Conservation (phyloP, 345 rosid species). For the Noccaea bulbosa region DNA sequence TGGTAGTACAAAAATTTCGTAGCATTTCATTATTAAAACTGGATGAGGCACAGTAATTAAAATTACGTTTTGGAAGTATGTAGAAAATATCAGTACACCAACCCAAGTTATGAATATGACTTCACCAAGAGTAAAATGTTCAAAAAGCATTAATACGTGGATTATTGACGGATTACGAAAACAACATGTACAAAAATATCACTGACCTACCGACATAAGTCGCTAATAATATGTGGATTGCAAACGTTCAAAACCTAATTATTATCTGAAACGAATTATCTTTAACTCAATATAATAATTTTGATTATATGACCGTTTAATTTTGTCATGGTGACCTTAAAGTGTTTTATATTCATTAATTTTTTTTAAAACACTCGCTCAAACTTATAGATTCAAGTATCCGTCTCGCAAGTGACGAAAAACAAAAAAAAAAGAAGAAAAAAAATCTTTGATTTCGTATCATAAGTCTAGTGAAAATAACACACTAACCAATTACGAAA, state of each 20-base stretch:
- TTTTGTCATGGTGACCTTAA: slow-evolving; percentile 11
- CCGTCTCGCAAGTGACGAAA: slow-evolving; percentile 2
- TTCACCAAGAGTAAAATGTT: neutral
- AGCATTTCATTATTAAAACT: neutral
- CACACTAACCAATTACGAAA: slow-evolving; percentile 25
- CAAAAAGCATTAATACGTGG: neutral
- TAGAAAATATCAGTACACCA: neutral
- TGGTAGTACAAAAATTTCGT: neutral
- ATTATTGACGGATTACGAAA: neutral
- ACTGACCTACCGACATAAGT: slow-evolving; percentile 22
- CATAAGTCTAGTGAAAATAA: slow-evolving; percentile 20
- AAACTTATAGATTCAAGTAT: neutral
- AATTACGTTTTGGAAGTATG: neutral
- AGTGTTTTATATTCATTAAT: neutral
- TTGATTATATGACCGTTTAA: neutral
- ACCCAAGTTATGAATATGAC: neutral
- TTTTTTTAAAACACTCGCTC: too few relatives aligned
- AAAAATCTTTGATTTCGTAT: neutral
- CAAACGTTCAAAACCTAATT: slow-evolving; percentile 27
- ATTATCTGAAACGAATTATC: neutral
- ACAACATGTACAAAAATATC: neutral
- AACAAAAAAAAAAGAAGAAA: neutral
- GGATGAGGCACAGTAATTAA: neutral
- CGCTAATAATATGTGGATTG: slow-evolving; percentile 24
- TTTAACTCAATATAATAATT: neutral